Conservation (phyloP, 1,284 basidiomycete genomes). For the Coniferiporia sulphurascens region DNA sequence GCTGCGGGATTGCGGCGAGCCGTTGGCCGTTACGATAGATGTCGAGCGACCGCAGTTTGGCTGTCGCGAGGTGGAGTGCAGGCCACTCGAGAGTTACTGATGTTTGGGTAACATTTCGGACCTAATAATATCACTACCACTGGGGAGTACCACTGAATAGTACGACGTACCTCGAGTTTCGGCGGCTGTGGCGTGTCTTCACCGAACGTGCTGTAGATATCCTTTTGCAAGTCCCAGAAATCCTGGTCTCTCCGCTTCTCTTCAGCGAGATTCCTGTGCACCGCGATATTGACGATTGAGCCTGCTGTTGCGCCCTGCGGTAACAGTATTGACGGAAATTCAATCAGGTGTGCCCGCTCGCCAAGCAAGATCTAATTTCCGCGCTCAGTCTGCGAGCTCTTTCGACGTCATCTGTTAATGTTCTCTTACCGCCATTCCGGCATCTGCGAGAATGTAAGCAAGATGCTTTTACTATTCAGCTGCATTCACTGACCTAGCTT, state of each 20-base stretch:
- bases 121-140: slow-evolving; percentile 34
- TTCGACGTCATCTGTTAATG: slow-evolving; percentile 1
- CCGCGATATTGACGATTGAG: slow-evolving; percentile 95
- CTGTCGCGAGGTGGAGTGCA: slow-evolving; percentile 75
- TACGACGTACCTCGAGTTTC: slow-evolving; percentile 51
- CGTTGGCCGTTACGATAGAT: slow-evolving; percentile 89
- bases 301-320: slow-evolving; percentile 87
- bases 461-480: slow-evolving; percentile 12
- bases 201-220: slow-evolving; percentile 77
- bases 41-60: slow-evolving; percentile 81
- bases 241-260: slow-evolving; percentile 76
- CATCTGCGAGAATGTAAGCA: slow-evolving; percentile 42
- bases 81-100: slow-evolving; percentile 94
- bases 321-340: slow-evolving; percentile 90
- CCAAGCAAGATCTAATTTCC: slow-evolving; percentile 77
- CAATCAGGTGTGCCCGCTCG: slow-evolving; percentile 89
- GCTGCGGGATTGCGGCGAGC: slow-evolving; percentile 79
- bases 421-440: slow-evolving; percentile 69
- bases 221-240: slow-evolving; percentile 79
- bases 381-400: slow-evolving; percentile 11
- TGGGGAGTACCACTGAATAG: neutral
- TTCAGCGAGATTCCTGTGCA: slow-evolving; percentile 77
- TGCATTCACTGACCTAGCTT: slow-evolving; percentile 51
- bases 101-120: slow-evolving; percentile 94
- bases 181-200: slow-evolving; percentile 66